Conservation (phyloP, 1,139 yeast genomes). For the Arxiozyma slooffiae region DNA sequence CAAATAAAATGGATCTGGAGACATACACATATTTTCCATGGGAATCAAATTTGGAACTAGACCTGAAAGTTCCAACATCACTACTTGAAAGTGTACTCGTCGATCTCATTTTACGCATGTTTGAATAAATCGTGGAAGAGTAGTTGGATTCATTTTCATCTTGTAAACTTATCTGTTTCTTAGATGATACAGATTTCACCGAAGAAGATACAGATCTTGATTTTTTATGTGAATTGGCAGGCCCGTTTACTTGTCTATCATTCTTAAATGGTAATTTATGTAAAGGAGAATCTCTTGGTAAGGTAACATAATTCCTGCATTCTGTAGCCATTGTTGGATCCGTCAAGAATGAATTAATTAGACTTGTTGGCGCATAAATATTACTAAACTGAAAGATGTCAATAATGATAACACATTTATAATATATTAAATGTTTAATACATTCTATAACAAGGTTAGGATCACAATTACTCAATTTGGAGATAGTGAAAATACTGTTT, state of each 20-base stretch:
- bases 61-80: constrained; percentile 2
- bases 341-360: constrained; percentile 56
- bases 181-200: background rate
- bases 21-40: constrained; percentile 35
- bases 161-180: background rate
- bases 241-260: background rate
- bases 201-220: constrained; percentile 11
- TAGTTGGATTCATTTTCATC: constrained; percentile 6
- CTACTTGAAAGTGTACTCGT: constrained; percentile 16
- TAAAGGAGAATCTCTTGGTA: constrained; percentile 20
- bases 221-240: background rate
- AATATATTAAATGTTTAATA: constrained; percentile 83
- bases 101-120: constrained; percentile 13
- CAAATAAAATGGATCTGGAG: constrained; percentile 57
- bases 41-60: background rate
- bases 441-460: constrained; percentile 72
- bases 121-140: constrained; percentile 5
- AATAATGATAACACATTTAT: constrained; percentile 68
- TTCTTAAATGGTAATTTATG: constrained; percentile 25
- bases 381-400: constrained; percentile 87
- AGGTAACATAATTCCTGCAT: constrained; percentile 71
- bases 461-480: constrained; percentile 75
- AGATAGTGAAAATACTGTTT: constrained; percentile 68
- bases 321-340: constrained; percentile 64
- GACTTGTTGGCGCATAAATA: constrained; percentile 81